phyloP scores from a whole-genome alignment of 345 rosid species.

The Salix udensis region DNA sequence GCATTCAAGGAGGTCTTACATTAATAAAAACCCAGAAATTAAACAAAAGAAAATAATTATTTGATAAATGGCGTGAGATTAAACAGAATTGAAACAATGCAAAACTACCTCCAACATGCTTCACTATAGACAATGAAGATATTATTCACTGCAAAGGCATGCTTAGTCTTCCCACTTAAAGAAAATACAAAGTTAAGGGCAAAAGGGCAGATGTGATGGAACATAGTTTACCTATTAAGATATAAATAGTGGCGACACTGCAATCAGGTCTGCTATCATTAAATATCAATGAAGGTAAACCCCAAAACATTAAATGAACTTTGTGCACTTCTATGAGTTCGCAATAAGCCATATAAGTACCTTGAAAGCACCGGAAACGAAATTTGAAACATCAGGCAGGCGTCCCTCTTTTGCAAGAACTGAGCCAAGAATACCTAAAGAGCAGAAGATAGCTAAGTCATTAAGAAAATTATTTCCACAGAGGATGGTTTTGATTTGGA shows the following conservation, averaged over 20 bases:
- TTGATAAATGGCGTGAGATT: neutral
- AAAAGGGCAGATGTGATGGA: neutral
- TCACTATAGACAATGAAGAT: neutral
- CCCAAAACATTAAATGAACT: neutral
- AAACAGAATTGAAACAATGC: neutral
- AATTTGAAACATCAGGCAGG: constrained; percentile 45
- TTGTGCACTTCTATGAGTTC: neutral
- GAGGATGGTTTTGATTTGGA: neutral
- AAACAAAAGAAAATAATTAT: neutral
- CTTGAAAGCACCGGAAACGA: constrained; percentile 73
- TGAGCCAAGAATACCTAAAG: constrained; percentile 75
- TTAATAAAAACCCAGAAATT: neutral
- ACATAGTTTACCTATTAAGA: neutral
- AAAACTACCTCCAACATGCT: neutral
- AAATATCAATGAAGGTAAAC: neutral
- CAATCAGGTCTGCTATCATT: neutral
- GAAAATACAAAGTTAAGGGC: neutral
- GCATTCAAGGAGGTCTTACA: neutral
- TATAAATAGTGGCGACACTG: neutral
- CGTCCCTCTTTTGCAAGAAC: constrained; percentile 72
- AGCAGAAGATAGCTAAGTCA: constrained; percentile 2
- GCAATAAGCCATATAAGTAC: constrained; percentile 34
- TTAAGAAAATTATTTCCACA: neutral
- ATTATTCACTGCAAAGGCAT: neutral
- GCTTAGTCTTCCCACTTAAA: neutral